Conservation (phyloP, 2,329 filamentous ascomycete species). For the Colletotrichum sublineola region DNA sequence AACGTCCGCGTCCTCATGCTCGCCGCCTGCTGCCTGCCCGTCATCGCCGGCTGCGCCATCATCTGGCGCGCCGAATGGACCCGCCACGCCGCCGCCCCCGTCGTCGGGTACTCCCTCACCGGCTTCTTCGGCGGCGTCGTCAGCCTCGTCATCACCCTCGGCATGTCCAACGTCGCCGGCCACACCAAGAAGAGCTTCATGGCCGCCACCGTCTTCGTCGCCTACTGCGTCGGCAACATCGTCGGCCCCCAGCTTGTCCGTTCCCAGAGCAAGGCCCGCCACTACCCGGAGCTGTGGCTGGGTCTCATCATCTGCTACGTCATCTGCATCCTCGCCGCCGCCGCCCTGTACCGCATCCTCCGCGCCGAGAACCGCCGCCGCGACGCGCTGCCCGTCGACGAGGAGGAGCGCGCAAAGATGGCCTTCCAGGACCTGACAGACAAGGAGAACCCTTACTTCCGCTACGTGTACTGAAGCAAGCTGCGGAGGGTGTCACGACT, state of each 20-base stretch:
- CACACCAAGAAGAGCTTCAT: constrained; percentile 85
- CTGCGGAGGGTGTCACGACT: too few relatives aligned
- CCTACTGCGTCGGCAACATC: constrained; percentile 82
- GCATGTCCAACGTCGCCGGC: constrained; percentile 78
- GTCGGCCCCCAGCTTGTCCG: constrained; percentile 80
- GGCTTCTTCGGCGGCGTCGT: constrained; percentile 81
- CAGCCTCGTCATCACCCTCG: constrained; percentile 65
- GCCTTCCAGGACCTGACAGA: constrained; percentile 79
- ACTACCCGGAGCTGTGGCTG: constrained; percentile 80
- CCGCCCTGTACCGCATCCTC: constrained; percentile 70
- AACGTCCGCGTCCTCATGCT: constrained; percentile 77
- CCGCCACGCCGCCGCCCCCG: constrained; percentile 73
- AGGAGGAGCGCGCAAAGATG: constrained; percentile 72
- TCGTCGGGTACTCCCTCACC: constrained; percentile 79
- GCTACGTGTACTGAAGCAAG: constrained; percentile 61
- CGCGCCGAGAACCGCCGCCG: constrained; percentile 69
- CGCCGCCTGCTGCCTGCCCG: constrained; percentile 75
- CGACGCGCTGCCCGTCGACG: constrained; percentile 63
- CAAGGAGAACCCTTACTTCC: constrained; percentile 76
- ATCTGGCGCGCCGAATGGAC: constrained; percentile 80
- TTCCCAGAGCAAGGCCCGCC: constrained; percentile 72
- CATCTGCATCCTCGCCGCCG: constrained; percentile 73
- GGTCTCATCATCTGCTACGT: constrained; percentile 77
- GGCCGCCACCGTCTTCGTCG: constrained; percentile 80
- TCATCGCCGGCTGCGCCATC: constrained; percentile 80